Evolutionary conservation across 1,139 yeast genomes (phyloP), one percentile per base, ranked within the genome.

Genomic region (Kodamaea plutei): DNA sequence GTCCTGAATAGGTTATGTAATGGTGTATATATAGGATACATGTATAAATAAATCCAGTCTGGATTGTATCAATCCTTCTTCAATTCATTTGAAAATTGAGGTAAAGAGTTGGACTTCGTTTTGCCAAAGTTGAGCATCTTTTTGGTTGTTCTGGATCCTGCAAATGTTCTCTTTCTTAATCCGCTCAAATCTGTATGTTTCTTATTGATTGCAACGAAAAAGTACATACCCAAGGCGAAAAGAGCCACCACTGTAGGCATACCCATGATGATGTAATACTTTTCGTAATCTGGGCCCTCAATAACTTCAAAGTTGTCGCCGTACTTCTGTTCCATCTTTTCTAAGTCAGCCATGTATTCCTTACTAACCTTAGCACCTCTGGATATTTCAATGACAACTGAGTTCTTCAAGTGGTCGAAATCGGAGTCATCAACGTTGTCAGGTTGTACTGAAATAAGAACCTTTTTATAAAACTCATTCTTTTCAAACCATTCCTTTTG

Each of bases 231-330:
- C 26, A 79, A 59, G 2, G 72, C 78, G 14, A 79, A 71, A 17
- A 83, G 42, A n/a, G 76, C 56, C 18, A 83, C 85, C 35, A 73
- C 65, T 1, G 84, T 72, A n/a, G 95, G 95, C 52, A 84, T 70
- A 6, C 83, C 64, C 60, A 76, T 59, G 47, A 84, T 64, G 27
- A 77, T 73, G 42, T 79, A 67, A 48, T 83, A 81, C 48, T 80
- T 81, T 48, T 80, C 83, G 39, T 76, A 76, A 41, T 77, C 79
- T 36, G 72, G 61, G 2, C 71, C 71, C 32, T 79, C 76, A 29
- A 79, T 84, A 11, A 66, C 52, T 33, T 73, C 77, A 41, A 72
- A 74, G 39, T 69, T 67, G 32, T 50, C 44, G 24, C 50, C 54
- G 35, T 53, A 55, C 37, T 56, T 64, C 34, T 62, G 63, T 23